Evolutionary conservation across 2,329 filamentous ascomycete genomes (phyloP).

Genomic region (Fonsecaea multimorphosa): DNA sequence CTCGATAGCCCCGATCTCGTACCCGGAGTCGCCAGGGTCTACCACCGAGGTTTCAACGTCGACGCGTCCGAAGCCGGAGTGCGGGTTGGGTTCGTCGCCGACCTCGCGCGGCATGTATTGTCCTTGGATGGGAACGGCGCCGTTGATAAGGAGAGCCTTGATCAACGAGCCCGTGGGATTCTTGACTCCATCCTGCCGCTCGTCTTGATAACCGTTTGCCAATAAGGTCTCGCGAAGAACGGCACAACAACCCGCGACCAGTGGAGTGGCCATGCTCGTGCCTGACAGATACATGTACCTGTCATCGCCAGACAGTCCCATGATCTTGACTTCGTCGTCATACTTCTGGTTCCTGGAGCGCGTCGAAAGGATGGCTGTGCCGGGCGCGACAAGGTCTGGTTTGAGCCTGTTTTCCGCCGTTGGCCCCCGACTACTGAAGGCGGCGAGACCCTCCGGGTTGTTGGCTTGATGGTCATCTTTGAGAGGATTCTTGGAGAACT

Average conservation of each 20-base stretch:
- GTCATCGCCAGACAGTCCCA: neutral
- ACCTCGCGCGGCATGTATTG: slow-evolving; percentile 34
- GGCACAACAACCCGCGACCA: slow-evolving; percentile 39
- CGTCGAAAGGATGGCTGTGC: slow-evolving; percentile 30
- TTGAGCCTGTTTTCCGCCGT: slow-evolving; percentile 34
- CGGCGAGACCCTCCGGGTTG: slow-evolving; percentile 36
- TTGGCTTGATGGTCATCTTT: slow-evolving; percentile 22
- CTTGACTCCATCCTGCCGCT: neutral
- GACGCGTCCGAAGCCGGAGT: slow-evolving; percentile 39
- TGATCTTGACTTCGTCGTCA: neutral
- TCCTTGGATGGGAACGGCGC: slow-evolving; percentile 33
- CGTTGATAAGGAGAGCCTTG: slow-evolving; percentile 42
- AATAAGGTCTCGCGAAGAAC: slow-evolving; percentile 36
- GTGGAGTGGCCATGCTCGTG: slow-evolving; percentile 41
- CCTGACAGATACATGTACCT: slow-evolving; percentile 29
- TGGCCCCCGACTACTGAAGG: slow-evolving; percentile 39
- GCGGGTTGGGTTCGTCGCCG: slow-evolving; percentile 1
- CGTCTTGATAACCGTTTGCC: neutral
- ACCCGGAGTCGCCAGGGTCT: slow-evolving; percentile 24
- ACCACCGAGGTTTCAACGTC: neutral
- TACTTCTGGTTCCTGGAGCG: neutral
- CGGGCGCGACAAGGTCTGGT: slow-evolving; percentile 40
- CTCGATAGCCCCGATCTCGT: slow-evolving; percentile 17
- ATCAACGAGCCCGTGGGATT: slow-evolving; percentile 39
- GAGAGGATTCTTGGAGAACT: neutral